Evolutionary conservation across 179 eudicot genomes (phyloP).

Genomic region (Vitellaria paradoxa): DNA sequence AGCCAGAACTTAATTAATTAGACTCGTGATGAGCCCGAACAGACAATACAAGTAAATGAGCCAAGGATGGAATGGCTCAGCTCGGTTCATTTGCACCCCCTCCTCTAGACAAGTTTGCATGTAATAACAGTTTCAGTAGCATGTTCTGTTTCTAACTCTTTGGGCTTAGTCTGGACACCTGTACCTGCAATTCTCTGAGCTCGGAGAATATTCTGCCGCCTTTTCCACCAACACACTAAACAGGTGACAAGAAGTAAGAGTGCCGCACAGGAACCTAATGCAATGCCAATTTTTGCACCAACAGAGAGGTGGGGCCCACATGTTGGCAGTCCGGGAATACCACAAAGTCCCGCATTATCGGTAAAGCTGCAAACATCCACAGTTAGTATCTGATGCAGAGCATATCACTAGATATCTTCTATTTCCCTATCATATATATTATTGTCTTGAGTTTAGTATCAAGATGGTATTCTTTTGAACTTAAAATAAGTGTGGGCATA

Average conservation of each 20-base stretch:
- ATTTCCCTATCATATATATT: not conserved
- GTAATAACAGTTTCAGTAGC: not conserved
- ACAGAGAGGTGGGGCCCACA: conserved; percentile 91
- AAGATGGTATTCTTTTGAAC: conserved; percentile 1
- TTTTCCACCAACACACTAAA: conserved; percentile 86
- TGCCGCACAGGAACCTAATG: conserved; percentile 46
- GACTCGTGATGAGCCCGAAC: too few relatives aligned
- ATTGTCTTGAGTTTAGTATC: not conserved
- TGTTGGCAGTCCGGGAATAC: conserved; percentile 83
- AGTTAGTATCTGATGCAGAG: conserved; percentile 15
- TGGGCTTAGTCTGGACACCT: not conserved
- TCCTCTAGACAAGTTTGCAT: not conserved
- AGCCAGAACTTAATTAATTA: too few relatives aligned
- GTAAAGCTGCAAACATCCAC: conserved; percentile 66
- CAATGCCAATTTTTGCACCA: conserved; percentile 84
- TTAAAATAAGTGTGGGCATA: conserved; percentile 27
- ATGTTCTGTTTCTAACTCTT: not conserved
- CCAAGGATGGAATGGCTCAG: too few relatives aligned
- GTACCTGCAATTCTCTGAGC: conserved; percentile 89
- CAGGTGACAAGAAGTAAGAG: conserved; percentile 51
- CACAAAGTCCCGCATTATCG: conserved; percentile 92
- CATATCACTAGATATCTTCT: not conserved
- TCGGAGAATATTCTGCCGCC: conserved; percentile 91
- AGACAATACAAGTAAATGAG: too few relatives aligned
- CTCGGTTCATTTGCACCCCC: too few relatives aligned